A percentile compares a stretch with the other conserved stretches of the same genome.
Conservation (phyloP, 2,329 filamentous ascomycete species). For the Apiospora saccharicola region DNA sequence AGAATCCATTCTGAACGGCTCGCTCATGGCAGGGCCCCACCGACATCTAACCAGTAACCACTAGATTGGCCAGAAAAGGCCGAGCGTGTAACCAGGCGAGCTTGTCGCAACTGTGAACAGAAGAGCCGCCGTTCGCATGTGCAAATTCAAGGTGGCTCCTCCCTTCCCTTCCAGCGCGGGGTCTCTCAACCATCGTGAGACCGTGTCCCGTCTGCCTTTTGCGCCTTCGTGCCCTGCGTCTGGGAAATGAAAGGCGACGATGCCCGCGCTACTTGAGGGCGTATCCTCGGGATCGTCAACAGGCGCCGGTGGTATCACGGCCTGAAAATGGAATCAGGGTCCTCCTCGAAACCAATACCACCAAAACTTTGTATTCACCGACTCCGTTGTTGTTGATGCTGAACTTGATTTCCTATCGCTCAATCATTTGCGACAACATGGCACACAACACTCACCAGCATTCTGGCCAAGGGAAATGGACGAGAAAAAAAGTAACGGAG, state of each 20-base stretch:
- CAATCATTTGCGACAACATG: neutral
- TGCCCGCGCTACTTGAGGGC: neutral
- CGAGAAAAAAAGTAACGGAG: neutral
- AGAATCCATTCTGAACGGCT: conserved; percentile 20
- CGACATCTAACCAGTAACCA: neutral
- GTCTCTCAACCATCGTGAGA: conserved; percentile 2
- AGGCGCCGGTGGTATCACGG: conserved; percentile 16
- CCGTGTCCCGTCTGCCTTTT: neutral
- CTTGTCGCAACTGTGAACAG: neutral
- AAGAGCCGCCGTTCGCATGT: conserved; percentile 20
- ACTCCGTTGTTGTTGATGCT: neutral
- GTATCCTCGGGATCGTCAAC: conserved; percentile 15
- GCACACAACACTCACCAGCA: neutral
- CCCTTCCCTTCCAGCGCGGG: conserved; percentile 1
- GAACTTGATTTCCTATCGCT: neutral
- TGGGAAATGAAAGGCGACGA: conserved; percentile 5
- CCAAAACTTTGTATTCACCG: neutral
- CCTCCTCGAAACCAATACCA: conserved; percentile 2
- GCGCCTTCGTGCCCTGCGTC: neutral
- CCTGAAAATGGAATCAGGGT: conserved; percentile 19
- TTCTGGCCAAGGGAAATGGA: neutral
- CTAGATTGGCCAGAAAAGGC: conserved; percentile 1
- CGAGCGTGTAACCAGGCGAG: conserved; percentile 6
- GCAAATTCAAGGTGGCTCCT: neutral
- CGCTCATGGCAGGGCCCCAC: conserved; percentile 8